phyloP scores from a whole-genome alignment of 805 yeast genomes.

The Monosporozyma solicola region DNA sequence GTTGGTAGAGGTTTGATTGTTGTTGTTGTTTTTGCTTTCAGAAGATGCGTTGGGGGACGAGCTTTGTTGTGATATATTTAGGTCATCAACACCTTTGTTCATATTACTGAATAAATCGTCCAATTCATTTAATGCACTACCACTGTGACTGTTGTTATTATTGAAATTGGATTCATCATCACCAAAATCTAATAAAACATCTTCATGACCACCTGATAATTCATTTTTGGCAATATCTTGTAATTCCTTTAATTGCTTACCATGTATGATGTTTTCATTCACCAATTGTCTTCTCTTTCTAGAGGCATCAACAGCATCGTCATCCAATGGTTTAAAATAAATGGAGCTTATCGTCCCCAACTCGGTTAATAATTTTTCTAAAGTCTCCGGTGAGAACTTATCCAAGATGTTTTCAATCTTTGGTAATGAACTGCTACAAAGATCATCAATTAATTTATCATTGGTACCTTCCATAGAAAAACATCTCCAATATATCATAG shows the following conservation, averaged over 20 bases:
- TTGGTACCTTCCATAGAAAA: constrained; percentile 38
- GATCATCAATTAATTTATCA: constrained; percentile 18
- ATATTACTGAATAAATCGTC: constrained; percentile 48
- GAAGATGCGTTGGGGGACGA: background rate
- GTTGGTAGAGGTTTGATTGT: constrained; percentile 2
- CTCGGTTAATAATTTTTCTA: constrained; percentile 64
- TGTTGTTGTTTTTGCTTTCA: background rate
- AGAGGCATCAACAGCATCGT: constrained; percentile 13
- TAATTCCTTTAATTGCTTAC: constrained; percentile 66
- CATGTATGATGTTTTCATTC: constrained; percentile 29
- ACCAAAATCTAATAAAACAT: constrained; percentile 79
- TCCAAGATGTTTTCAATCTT: constrained; percentile 66
- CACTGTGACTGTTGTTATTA: constrained; percentile 16
- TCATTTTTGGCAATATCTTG: constrained; percentile 70
- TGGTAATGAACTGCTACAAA: constrained; percentile 43
- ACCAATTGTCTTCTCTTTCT: constrained; percentile 34
- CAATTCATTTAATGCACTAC: constrained; percentile 57
- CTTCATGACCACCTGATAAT: constrained; percentile 57
- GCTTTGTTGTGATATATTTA: background rate
- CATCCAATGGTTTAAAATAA: constrained; percentile 75
- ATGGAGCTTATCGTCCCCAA: constrained; percentile 82
- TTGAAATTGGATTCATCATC: constrained; percentile 39
- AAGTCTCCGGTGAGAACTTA: constrained; percentile 54
- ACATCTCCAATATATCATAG: constrained; percentile 72
- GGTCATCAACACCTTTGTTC: constrained; percentile 28